Evolutionary conservation across 331 rosid genomes (phyloP).

Genomic region (Pyrus hybrid): DNA sequence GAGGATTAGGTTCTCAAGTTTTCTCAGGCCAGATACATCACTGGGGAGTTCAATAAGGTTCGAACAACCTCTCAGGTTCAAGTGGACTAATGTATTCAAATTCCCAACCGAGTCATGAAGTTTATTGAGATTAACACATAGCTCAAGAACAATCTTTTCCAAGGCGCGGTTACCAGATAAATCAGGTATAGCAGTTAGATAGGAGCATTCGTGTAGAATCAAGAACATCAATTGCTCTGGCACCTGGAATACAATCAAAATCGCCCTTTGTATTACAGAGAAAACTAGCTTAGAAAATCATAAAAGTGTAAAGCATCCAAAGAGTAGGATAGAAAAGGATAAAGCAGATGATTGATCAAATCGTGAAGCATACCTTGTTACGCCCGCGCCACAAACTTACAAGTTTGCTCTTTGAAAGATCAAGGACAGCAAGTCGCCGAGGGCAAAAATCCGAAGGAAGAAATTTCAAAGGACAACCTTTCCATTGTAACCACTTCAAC

Average conservation of each 20-base stretch:
- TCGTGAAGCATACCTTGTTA: conserved; percentile 23
- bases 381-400: conserved; percentile 19
- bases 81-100: conserved; percentile 29
- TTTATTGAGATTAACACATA: conserved; percentile 27
- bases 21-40: conserved; percentile 41
- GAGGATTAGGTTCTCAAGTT: conserved; percentile 38
- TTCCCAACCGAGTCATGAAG: conserved; percentile 49
- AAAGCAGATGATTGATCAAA: background rate
- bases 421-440: conserved; percentile 40
- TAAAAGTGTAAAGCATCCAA: background rate
- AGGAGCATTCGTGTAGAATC: conserved; percentile 30
- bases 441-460: conserved; percentile 38
- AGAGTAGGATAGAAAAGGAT: background rate
- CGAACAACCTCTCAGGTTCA: conserved; percentile 33
- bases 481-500: conserved; percentile 69
- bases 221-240: conserved; percentile 36
- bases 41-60: conserved; percentile 35
- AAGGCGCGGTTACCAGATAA: conserved; percentile 36
- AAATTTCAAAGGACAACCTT: conserved; percentile 31
- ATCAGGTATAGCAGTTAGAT: conserved; percentile 42
- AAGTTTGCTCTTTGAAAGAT: conserved; percentile 42
- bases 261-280: background rate
- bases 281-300: background rate
- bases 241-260: conserved; percentile 27
- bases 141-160: conserved; percentile 41